Conservation (phyloP, 2,329 filamentous ascomycete genomes). For the Didymella segeticola region DNA sequence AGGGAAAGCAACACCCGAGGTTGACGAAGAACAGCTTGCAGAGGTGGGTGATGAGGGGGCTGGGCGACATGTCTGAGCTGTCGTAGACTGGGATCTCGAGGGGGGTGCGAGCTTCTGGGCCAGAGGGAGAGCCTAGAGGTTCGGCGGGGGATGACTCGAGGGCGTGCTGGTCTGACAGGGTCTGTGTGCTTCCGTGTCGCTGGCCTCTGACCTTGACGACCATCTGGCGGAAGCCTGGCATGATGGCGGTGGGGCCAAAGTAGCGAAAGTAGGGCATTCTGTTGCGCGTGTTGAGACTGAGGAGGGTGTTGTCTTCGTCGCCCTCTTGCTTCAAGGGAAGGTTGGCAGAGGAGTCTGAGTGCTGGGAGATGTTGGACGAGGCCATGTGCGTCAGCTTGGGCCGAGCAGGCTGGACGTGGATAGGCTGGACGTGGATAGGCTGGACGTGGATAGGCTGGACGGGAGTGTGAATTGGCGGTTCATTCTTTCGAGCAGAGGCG, state of each 20-base stretch:
- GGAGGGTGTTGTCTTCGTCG: constrained; percentile 15
- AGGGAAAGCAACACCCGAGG: constrained; percentile 85
- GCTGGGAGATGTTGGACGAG: constrained; percentile 28
- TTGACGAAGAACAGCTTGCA: constrained; percentile 82
- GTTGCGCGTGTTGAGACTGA: constrained; percentile 61
- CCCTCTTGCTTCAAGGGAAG: constrained; percentile 31
- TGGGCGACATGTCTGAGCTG: constrained; percentile 72
- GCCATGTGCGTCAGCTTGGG: constrained; percentile 30
- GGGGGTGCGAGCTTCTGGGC: constrained; percentile 51
- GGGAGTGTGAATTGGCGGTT: constrained; percentile 30
- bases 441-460: constrained; percentile 25
- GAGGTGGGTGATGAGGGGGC: constrained; percentile 76
- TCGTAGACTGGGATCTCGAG: constrained; percentile 74
- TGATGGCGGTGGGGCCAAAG: constrained; percentile 89
- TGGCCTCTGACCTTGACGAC: constrained; percentile 76
- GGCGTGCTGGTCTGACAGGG: constrained; percentile 57
- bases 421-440: too few relatives aligned
- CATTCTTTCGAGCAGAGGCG: constrained; percentile 20
- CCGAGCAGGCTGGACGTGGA: constrained; percentile 24
- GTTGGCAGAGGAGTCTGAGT: constrained; percentile 29
- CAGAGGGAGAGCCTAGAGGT: constrained; percentile 36
- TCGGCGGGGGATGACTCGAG: constrained; percentile 47
- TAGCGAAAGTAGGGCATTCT: constrained; percentile 89
- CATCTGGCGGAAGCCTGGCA: constrained; percentile 93
- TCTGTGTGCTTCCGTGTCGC: constrained; percentile 64